Percentiles rank a stretch among this genome's conserved stretches.
These are phyloP conservation scores for Ophiostoma sp. DNA, from an alignment of 2,329 filamentous ascomycete genomes.

Conservation along the genomic window DNA sequence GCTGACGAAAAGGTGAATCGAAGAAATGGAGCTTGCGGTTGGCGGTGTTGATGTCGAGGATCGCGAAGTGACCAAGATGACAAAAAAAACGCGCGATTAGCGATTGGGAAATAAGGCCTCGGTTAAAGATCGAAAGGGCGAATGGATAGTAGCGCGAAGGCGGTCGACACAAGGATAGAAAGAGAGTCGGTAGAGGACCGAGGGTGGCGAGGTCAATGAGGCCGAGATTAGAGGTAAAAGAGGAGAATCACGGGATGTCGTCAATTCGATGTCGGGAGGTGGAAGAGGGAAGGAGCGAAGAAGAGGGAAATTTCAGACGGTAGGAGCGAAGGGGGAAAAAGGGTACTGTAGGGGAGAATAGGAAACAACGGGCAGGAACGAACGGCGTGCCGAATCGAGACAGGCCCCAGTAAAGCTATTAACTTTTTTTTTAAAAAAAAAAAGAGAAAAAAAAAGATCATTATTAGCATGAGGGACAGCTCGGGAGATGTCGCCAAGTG, in stretches of 20 bases:
- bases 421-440: neutral
- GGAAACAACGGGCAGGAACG: slow-evolving; percentile 7
- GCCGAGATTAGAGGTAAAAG: slow-evolving; percentile 9
- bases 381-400: slow-evolving; percentile 9
- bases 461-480: slow-evolving; percentile 29
- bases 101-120: slow-evolving; percentile 10
- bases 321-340: slow-evolving; percentile 11
- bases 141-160: neutral
- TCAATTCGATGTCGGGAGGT: neutral
- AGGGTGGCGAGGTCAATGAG: slow-evolving; percentile 3
- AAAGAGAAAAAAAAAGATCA: neutral
- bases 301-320: slow-evolving; percentile 11
- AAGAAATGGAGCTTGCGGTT: neutral
- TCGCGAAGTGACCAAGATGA: slow-evolving; percentile 1
- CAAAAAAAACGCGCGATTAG: slow-evolving; percentile 21
- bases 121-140: slow-evolving; percentile 1
- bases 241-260: slow-evolving; percentile 16
- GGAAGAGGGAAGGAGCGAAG: slow-evolving; percentile 11
- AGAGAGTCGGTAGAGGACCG: neutral
- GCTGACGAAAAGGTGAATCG: neutral
- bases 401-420: slow-evolving; percentile 1
- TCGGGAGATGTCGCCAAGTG: slow-evolving; percentile 34
- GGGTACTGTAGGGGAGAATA: neutral
- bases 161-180: neutral
- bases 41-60: neutral